Evolutionary conservation across 164 flowering plant species (phyloP).

Genomic region (Sedum album): DNA sequence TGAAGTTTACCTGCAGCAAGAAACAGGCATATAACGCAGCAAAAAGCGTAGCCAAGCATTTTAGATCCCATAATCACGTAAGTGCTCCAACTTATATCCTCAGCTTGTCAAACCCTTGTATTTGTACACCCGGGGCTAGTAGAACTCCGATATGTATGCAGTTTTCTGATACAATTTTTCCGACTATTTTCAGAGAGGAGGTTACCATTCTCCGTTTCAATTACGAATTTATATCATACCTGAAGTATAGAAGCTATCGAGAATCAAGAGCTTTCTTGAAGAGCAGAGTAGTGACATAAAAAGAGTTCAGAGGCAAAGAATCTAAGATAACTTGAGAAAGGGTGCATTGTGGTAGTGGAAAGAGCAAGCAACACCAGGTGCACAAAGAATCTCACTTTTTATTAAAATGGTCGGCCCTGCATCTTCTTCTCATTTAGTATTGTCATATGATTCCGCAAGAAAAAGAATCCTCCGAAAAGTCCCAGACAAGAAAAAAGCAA

Average conservation of each 20-base stretch:
- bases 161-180: constrained; percentile 13
- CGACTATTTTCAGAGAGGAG: constrained; percentile 25
- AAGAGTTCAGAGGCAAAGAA: constrained; percentile 17
- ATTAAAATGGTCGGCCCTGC: too few relatives aligned
- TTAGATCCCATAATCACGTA: constrained; percentile 27
- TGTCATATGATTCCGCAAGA: not conserved
- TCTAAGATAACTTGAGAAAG: constrained; percentile 45
- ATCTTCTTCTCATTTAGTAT: not conserved
- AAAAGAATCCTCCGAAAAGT: not conserved
- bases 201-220: constrained; percentile 14
- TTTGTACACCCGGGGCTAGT: constrained; percentile 4
- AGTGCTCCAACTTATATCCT: not conserved
- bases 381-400: constrained; percentile 17
- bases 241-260: constrained; percentile 5
- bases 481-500: not conserved
- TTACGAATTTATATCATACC: constrained; percentile 24
- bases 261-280: constrained; percentile 47
- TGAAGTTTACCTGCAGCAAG: constrained; percentile 38
- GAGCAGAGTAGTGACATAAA: constrained; percentile 16
- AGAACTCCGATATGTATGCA: not conserved
- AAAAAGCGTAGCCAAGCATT: constrained; percentile 13
- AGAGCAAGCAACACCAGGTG: constrained; percentile 50
- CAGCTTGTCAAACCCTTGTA: not conserved
- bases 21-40: constrained; percentile 22
- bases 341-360: constrained; percentile 40